Conservation (phyloP, 805 yeast genomes). For the Kodamaea sagamina region DNA sequence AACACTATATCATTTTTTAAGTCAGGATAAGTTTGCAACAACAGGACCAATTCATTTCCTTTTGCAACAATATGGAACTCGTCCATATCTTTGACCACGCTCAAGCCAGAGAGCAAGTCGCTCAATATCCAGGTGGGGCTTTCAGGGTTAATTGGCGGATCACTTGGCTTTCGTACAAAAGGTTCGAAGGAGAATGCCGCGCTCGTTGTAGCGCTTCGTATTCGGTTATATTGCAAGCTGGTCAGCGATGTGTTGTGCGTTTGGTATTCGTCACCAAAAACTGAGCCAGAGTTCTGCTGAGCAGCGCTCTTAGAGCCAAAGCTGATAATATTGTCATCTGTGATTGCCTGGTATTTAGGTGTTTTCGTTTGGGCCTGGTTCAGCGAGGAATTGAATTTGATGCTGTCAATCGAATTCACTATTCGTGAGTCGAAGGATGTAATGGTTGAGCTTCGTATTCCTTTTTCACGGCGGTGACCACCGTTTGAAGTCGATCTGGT, state of each 20-base stretch:
- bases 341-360: not conserved
- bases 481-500: not conserved
- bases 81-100: slow-evolving; percentile 49
- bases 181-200: slow-evolving; percentile 2
- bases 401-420: slow-evolving; percentile 15
- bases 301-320: too few relatives aligned
- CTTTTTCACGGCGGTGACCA: not conserved
- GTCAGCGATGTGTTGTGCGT: not conserved
- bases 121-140: slow-evolving; percentile 60
- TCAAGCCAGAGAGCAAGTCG: slow-evolving; percentile 59
- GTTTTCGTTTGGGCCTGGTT: not conserved
- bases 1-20: slow-evolving; percentile 65
- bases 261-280: not conserved
- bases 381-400: slow-evolving; percentile 7
- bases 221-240: slow-evolving; percentile 1
- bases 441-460: slow-evolving; percentile 13
- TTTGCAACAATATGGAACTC: slow-evolving; percentile 53
- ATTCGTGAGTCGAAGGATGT: slow-evolving; percentile 16
- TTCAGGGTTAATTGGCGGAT: slow-evolving; percentile 10
- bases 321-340: too few relatives aligned
- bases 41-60: slow-evolving; percentile 63
- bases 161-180: not conserved
- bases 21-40: slow-evolving; percentile 58
- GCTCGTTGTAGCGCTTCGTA: slow-evolving; percentile 14
- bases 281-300: too few relatives aligned